Percentiles rank a stretch among this genome's conserved stretches.
These are phyloP conservation scores for Isatis tinctoria DNA, from an alignment of 345 rosid species.

Conservation along the genomic window DNA sequence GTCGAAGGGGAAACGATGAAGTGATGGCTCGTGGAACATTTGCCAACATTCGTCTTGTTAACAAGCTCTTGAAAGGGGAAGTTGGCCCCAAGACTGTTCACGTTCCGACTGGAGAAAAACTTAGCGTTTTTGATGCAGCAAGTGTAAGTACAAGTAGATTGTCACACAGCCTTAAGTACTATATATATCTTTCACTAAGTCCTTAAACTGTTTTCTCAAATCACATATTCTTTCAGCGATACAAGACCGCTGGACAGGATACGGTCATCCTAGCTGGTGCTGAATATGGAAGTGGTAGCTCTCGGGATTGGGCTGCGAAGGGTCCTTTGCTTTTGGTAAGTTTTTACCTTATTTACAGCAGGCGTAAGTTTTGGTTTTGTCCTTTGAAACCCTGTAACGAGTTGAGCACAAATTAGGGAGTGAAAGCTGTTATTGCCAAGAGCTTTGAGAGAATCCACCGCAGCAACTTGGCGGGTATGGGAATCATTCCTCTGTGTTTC, in stretches of 20 bases:
- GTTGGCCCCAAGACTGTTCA: constrained; percentile 83
- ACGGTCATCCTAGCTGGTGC: constrained; percentile 79
- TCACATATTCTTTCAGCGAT: constrained; percentile 40
- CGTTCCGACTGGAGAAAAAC: constrained; percentile 72
- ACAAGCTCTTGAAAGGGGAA: constrained; percentile 77
- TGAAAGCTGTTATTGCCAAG: constrained; percentile 63
- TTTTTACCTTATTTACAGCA: background rate
- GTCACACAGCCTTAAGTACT: background rate
- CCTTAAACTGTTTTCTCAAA: background rate
- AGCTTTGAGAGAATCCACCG: constrained; percentile 72
- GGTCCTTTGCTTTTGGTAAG: constrained; percentile 77
- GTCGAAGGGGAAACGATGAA: constrained; percentile 81
- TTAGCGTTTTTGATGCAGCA: constrained; percentile 73
- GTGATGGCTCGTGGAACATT: constrained; percentile 86
- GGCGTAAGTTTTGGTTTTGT: background rate
- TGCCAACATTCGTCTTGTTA: constrained; percentile 73
- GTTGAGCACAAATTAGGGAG: constrained; percentile 36
- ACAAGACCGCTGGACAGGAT: constrained; percentile 61
- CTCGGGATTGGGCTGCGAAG: constrained; percentile 94
- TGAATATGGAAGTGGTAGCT: constrained; percentile 88
- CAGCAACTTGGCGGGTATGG: constrained; percentile 64
- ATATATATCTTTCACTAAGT: background rate
- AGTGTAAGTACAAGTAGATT: constrained; percentile 40
- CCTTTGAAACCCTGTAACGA: background rate
- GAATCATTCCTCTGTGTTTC: constrained; percentile 59